Percentiles rank a stretch among this genome's conserved stretches.
phyloP scores from a whole-genome alignment of 306 rosid genomes.

The Sechiopsis laciniata region DNA sequence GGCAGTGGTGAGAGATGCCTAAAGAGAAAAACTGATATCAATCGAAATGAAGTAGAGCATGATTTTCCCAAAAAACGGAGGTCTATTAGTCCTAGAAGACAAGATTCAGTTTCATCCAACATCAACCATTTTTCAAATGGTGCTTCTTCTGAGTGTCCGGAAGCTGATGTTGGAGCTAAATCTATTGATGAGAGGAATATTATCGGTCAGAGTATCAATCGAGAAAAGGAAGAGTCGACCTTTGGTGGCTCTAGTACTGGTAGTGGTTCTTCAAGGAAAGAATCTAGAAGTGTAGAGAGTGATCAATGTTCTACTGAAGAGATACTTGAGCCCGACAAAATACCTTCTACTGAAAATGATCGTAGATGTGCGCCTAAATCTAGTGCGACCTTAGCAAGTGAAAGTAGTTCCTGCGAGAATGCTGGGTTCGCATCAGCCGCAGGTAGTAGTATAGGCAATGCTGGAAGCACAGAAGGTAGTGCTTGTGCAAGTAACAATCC shows the following conservation, averaged over 20 bases:
- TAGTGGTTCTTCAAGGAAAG: slow-evolving; percentile 27
- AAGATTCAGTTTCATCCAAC: slow-evolving; percentile 32
- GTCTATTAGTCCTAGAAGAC: slow-evolving; percentile 30
- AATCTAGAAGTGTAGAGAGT: slow-evolving; percentile 24
- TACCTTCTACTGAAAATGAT: slow-evolving; percentile 35
- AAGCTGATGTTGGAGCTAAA: slow-evolving; percentile 14
- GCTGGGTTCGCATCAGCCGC: slow-evolving; percentile 33
- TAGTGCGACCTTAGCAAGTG: slow-evolving; percentile 45
- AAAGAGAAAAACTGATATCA: slow-evolving; percentile 61
- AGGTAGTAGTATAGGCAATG: slow-evolving; percentile 34
- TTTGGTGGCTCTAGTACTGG: slow-evolving; percentile 22
- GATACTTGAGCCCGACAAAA: slow-evolving; percentile 31
- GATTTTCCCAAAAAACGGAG: slow-evolving; percentile 28
- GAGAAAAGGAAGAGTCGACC: slow-evolving; percentile 12
- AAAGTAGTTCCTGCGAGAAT: slow-evolving; percentile 54
- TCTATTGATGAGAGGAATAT: slow-evolving; percentile 7
- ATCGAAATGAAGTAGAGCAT: slow-evolving; percentile 24
- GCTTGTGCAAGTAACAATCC: slow-evolving; percentile 27
- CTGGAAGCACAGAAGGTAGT: slow-evolving; percentile 35
- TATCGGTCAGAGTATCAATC: slow-evolving; percentile 17
- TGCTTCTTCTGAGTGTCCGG: slow-evolving; percentile 26
- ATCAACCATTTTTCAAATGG: slow-evolving; percentile 22
- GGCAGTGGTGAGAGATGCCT: slow-evolving; percentile 43
- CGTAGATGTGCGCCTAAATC: slow-evolving; percentile 51
- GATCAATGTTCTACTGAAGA: slow-evolving; percentile 26